These are phyloP conservation scores for Neoboletus brunneissimus DNA, from an alignment of 768 basidiomycete genomes.

Conservation along the genomic window DNA sequence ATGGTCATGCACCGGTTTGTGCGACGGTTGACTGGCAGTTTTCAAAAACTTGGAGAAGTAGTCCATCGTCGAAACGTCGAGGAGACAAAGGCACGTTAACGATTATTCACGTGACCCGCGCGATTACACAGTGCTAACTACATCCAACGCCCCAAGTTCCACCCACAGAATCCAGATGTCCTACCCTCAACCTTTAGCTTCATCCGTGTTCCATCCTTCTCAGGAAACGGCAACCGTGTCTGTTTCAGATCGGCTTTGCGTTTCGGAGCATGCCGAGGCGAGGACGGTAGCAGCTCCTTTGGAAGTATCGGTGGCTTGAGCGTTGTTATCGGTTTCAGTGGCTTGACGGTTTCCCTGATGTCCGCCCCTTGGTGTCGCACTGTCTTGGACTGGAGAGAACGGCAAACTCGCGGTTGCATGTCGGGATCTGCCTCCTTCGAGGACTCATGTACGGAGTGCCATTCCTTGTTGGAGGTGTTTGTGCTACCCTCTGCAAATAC, in stretches of 20 bases:
- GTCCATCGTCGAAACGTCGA: constrained; percentile 52
- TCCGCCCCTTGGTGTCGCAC: not conserved
- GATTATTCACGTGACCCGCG: constrained; percentile 14
- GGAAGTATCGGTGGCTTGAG: constrained; percentile 29
- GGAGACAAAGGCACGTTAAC: not conserved
- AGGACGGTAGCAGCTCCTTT: constrained; percentile 21
- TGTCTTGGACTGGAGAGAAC: constrained; percentile 9
- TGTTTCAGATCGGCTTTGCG: constrained; percentile 16
- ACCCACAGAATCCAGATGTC: no score
- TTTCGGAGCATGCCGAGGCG: constrained; percentile 5
- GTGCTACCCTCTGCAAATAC: constrained; percentile 18
- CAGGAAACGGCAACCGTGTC: constrained; percentile 18
- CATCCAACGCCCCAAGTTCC: not conserved
- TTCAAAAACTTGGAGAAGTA: constrained; percentile 82
- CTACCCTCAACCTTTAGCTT: not conserved
- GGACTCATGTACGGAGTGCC: not conserved
- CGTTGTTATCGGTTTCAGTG: constrained; percentile 30
- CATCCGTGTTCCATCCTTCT: not conserved
- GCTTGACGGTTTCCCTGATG: constrained; percentile 3
- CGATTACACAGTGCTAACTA: not conserved
- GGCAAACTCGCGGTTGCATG: constrained; percentile 1
- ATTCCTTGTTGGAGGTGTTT: not conserved
- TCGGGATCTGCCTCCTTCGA: not conserved
- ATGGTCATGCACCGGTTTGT: constrained; percentile 59
- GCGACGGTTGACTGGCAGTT: constrained; percentile 39